Base-by-base conservation (phyloP, 106 monocot species). In the Chionographis japonica region DNA sequence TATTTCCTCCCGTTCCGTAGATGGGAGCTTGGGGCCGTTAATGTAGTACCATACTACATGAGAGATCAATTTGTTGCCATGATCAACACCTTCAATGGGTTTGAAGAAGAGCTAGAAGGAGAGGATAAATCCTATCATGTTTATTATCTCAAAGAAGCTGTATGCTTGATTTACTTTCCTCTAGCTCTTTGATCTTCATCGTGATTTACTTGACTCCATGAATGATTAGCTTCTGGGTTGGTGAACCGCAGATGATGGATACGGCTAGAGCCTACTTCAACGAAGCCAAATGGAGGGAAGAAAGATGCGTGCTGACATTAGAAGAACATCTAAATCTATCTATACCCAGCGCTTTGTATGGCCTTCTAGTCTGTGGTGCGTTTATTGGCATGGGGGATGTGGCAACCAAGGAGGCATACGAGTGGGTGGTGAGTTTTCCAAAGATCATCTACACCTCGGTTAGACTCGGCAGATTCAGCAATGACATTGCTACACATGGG, bases 11-110 rank as follows among this genome's bases (percentile, higher is more conserved):
- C 4, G n/a, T 1, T 57, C 8, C 72, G 15, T 53, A 78, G 72
- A 54, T 78, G 78, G 78, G 78, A 78, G 52, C 16, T 19, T 40
- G 19, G 42, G 7, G 40, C 59, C 49, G 41, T 42, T 37, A 15
- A 58, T 15, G 51, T 19, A 0, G 54, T 72, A 43, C 65, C 65
- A 37, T 40, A 38, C 2, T 78, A 67, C 12, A 2, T 78, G 42
- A 78, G 50, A 53, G 8, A 65, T 4, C 70, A 36, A 0, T 72
- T 41, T 52, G 36, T 15, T 9, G 37, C 51, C 39, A 1, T 71
- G 1, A 11, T 58, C 14, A 17, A 27, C 4, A 60, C 56, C 19
- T 65, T 54, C 2, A 20, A 65, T 8, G 40, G 52, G 3, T 51
- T 78, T 13, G 66, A 78, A 52, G 27, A 72, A 66, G 65, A 61